Conservation (phyloP, 2,329 filamentous ascomycete genomes). For the Colletotrichum sp. region DNA sequence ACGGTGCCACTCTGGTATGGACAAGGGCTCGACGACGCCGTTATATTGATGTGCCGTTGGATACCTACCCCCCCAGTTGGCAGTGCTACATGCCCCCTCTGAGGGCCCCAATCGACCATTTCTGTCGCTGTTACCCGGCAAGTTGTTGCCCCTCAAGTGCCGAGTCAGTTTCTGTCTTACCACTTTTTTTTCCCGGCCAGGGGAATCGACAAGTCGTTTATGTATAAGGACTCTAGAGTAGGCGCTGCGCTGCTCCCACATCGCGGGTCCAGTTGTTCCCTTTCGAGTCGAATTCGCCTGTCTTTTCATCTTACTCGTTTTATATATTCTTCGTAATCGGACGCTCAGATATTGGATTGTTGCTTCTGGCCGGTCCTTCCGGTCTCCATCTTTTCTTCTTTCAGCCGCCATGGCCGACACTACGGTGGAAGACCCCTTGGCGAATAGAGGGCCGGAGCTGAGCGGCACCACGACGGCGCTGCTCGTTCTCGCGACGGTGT, state of each 20-base stretch:
- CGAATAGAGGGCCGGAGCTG: conserved; percentile 10
- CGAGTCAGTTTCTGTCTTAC: neutral
- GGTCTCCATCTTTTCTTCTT: neutral
- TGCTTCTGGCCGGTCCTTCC: neutral
- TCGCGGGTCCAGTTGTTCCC: neutral
- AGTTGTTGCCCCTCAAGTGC: neutral
- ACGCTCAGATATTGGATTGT: neutral
- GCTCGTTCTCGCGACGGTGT: conserved; percentile 10
- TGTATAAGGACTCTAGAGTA: conserved; percentile 6
- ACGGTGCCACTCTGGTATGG: conserved; percentile 5
- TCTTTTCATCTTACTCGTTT: neutral
- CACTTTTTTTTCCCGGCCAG: neutral
- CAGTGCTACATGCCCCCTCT: neutral
- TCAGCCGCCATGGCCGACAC: conserved; percentile 8
- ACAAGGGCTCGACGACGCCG: conserved; percentile 2
- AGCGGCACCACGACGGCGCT: conserved; percentile 7
- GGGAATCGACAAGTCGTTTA: neutral
- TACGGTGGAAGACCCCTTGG: neutral
- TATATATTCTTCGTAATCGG: neutral
- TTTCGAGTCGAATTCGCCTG: neutral
- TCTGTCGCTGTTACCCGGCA: neutral
- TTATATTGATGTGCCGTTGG: neutral
- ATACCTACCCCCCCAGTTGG: neutral
- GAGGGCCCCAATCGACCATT: neutral
- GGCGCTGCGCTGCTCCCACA: neutral